A percentile compares a stretch with the other conserved stretches of the same genome.
Evolutionary conservation across 106 monocot species (phyloP).

Genomic region (Dactylorhiza incarnata): DNA sequence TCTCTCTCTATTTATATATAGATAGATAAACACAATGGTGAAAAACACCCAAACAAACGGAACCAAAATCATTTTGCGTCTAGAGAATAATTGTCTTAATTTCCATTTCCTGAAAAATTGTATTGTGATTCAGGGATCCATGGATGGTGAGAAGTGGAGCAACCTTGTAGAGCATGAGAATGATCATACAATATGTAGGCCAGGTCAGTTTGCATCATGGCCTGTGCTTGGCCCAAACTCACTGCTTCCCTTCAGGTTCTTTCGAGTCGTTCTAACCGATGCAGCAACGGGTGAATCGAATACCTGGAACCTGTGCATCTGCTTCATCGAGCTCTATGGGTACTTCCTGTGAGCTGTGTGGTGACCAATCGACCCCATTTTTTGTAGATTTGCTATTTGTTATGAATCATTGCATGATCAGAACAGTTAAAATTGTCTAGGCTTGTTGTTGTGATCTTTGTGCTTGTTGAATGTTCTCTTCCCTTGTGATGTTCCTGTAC

Average conservation of each 20-base stretch:
- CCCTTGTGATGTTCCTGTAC: neutral
- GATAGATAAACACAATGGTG: no score
- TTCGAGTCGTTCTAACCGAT: constrained; percentile 49
- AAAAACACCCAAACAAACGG: no score
- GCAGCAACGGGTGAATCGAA: constrained; percentile 41
- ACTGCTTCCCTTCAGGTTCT: constrained; percentile 86
- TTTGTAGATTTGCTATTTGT: neutral
- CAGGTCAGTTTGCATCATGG: constrained; percentile 89
- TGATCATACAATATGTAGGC: constrained; percentile 62
- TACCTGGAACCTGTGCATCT: constrained; percentile 77
- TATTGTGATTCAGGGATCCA: constrained; percentile 48
- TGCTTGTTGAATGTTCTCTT: neutral
- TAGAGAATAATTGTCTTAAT: no score
- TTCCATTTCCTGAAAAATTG: no score
- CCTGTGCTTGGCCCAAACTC: constrained; percentile 44
- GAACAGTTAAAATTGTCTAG: neutral
- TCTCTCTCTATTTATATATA: no score
- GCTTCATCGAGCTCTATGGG: constrained; percentile 86
- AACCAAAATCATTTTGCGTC: no score
- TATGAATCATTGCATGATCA: neutral
- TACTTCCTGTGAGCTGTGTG: constrained; percentile 40
- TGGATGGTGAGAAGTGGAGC: constrained; percentile 66
- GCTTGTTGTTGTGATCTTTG: neutral
- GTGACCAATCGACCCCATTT: neutral
- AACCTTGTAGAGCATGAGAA: constrained; percentile 66